Evolutionary conservation across 2,329 filamentous ascomycete species (phyloP), one percentile per base, ranked within the genome.

Genomic region (Trichoderma citrinoviride): DNA sequence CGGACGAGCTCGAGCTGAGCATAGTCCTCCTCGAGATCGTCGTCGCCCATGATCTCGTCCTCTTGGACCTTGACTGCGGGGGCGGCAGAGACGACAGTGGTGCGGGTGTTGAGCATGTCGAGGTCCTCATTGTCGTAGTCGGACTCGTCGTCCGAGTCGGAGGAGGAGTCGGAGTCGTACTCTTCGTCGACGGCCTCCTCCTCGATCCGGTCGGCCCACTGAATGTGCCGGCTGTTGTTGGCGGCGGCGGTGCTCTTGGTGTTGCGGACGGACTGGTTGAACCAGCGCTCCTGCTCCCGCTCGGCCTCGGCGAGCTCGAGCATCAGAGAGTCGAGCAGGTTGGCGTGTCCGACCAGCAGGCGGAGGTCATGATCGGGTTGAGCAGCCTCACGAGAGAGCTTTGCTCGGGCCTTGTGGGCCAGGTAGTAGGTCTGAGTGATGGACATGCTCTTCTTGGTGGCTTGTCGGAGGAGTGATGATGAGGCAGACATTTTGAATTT

Each of bases 371-470:
- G 95, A 77, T 98, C 94, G 73, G 92, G 84, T 74, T 90, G 90
- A 79, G 89, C 87, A 82, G 95, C 95, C 82, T 98, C 94, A 69
- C 85, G 87, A 70, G 93, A 93, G 75, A 99, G 93, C 92, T 99
- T 99, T 73, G 89, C 90, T 78, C 95, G 89, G 76, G 95, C 95
- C 80, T 93, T 94, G 85, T 97, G 93, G 77, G 95, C 95, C 73
- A 98, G 90, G 83, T 92, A 97, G 90, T 98, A 99, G 68, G 94
- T 98, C 81, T 97, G 93, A 29, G 94, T 96, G 82, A 98, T 90
- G 77, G 91, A 96, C 95, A 98, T 98, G 81, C 90, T 93, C 80
- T 93, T 91, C 82, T 90, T 84, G 70, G 80, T 78, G 57, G 81
- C 70, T 65, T 70, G 62, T 54, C 73, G 73, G 67, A 71, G 70